Evolutionary conservation across 2,329 filamentous ascomycete genomes (phyloP).

Genomic region (Cercospora brassicicola): DNA sequence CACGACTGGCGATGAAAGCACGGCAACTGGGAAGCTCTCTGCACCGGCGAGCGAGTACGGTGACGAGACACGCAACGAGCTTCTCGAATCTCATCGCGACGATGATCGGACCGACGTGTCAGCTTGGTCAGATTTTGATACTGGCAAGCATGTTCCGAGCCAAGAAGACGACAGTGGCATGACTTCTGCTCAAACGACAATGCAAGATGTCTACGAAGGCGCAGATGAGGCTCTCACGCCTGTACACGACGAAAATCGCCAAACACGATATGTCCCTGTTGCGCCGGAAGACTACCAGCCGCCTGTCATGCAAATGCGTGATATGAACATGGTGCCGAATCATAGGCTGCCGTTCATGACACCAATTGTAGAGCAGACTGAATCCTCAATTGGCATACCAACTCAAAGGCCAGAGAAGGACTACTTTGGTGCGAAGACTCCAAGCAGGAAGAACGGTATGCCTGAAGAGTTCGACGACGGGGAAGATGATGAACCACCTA

Average conservation of each 20-base stretch:
- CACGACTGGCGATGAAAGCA: constrained; percentile 78
- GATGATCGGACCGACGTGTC: constrained; percentile 55
- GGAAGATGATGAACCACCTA: constrained; percentile 52
- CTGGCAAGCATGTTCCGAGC: constrained; percentile 66
- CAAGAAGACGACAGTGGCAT: constrained; percentile 43
- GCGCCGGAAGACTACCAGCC: constrained; percentile 85
- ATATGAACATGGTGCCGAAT: constrained; percentile 76
- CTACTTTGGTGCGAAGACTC: constrained; percentile 70
- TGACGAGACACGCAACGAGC: constrained; percentile 59
- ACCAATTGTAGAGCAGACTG: constrained; percentile 92
- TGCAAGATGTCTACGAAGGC: constrained; percentile 41
- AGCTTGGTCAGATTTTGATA: constrained; percentile 87
- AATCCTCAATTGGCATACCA: constrained; percentile 74
- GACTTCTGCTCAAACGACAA: constrained; percentile 34
- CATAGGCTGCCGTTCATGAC: constrained; percentile 98
- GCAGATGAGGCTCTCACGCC: constrained; percentile 49
- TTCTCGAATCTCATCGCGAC: constrained; percentile 41
- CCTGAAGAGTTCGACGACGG: constrained; percentile 43
- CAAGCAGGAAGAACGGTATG: constrained; percentile 60
- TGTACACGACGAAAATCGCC: constrained; percentile 45
- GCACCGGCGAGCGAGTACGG: constrained; percentile 64
- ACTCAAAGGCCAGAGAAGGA: constrained; percentile 58
- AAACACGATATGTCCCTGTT: constrained; percentile 70
- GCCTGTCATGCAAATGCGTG: constrained; percentile 71
- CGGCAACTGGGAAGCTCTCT: constrained; percentile 68